These are phyloP conservation scores for Tilletia caries DNA, from an alignment of 1,284 basidiomycete species.

Conservation along the genomic window DNA sequence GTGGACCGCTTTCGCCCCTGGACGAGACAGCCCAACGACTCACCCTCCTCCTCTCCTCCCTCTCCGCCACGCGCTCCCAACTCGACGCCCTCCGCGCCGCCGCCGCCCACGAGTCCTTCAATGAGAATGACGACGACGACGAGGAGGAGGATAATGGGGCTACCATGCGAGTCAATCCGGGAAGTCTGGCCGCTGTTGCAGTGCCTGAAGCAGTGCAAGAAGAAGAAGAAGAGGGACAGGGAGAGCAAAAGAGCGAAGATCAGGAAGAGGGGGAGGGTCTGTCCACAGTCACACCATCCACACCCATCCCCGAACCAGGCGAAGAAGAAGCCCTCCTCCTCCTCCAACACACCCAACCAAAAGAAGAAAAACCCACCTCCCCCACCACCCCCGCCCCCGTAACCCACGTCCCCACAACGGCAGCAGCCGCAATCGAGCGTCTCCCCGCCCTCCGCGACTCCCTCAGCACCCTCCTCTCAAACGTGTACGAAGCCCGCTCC, in stretches of 20 bases:
- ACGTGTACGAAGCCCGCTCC: background rate
- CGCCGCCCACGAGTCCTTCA: background rate
- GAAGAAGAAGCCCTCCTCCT: background rate
- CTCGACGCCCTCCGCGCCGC: conserved; percentile 9
- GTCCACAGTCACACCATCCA: background rate
- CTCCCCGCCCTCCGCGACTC: conserved; percentile 5
- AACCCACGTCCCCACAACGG: background rate
- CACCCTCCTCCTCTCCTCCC: conserved; percentile 9
- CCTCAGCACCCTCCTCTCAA: background rate
- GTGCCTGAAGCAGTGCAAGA: background rate
- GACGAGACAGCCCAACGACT: conserved; percentile 5
- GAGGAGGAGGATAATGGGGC: too few relatives aligned
- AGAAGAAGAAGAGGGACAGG: background rate
- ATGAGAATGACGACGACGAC: too few relatives aligned
- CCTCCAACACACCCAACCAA: background rate
- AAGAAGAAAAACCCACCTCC: background rate
- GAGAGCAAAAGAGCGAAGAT: background rate
- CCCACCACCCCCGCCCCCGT: background rate
- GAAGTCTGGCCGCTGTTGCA: too few relatives aligned
- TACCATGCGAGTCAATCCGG: too few relatives aligned
- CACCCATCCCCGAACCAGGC: background rate
- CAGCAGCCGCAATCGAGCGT: background rate
- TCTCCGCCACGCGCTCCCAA: conserved; percentile 1
- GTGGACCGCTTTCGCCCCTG: background rate
- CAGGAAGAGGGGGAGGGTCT: background rate